Evolutionary conservation across 352 stramenopile species (phyloP), one percentile per base, ranked within the genome.

Genomic region (Globisporangium heterothallicum): DNA sequence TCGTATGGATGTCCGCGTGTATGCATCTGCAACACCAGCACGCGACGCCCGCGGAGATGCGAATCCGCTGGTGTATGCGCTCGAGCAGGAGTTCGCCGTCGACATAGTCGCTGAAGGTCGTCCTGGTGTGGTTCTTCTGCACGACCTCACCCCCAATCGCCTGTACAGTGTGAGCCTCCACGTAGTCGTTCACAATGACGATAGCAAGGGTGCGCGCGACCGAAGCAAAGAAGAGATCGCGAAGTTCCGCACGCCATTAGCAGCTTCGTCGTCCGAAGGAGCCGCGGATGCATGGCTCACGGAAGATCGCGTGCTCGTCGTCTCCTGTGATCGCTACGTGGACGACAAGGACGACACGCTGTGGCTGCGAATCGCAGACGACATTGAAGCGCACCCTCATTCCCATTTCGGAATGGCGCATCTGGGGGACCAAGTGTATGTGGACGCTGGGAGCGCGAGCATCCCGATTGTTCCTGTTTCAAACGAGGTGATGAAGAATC

Each of bases 311-410:
- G 58, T 86, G 26, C 50, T 86, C 30, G 58, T 77, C 2, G 61
- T 76, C 6, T 86, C 74, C 0, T 88, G 77, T 30, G 77, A 88
- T 42, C 72, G 77, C 22, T 88, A 65, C 35, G 66, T 84, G 19
- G 68, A 86, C 25, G 75, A 86, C 51, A 34, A 59, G 24, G 72
- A 86, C 29, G 73, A 86, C 22, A 64, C 62, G 14, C 32, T 80
- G 35, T 79, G 70, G 73, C 24, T 61, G 22, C 41, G 43, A 18
- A 51, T 86, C 10, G 72, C 64, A 8, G 40, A 41, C 0, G 72
- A 85, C 42, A 63, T 73, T 0, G 66, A 77, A 41, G 42, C 52
- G 4, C 56, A 64, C 24, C 49, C 49, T 16, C 44, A 26, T 14
- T 64, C 68, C 46, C 66, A 80, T 41, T 84, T 78, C 54, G 74